Evolutionary conservation across 148 eudicot species (phyloP).

Genomic region (Rheum nobile): DNA sequence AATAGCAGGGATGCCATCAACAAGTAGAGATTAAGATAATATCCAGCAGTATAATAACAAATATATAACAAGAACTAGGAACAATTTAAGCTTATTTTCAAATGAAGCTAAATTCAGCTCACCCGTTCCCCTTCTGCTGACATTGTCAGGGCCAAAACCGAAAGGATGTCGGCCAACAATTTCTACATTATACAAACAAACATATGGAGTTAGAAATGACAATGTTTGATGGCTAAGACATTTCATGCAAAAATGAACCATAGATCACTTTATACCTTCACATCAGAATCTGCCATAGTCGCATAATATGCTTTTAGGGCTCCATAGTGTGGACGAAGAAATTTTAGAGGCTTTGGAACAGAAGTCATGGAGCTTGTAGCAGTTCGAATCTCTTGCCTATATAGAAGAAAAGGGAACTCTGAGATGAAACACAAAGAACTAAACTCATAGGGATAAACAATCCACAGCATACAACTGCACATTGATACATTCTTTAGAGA

Average conservation of each 20-base stretch:
- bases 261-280: conserved; percentile 36
- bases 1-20: not conserved
- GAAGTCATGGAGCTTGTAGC: conserved; percentile 98
- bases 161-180: conserved; percentile 84
- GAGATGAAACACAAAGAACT: not conserved
- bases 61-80: not conserved
- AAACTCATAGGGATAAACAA: not conserved
- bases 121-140: conserved; percentile 95
- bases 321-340: conserved; percentile 90
- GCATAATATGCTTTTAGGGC: conserved; percentile 68
- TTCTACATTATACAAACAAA: conserved; percentile 30
- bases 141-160: conserved; percentile 96
- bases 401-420: not conserved
- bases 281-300: conserved; percentile 51
- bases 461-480: not conserved
- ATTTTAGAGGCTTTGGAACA: conserved; percentile 91
- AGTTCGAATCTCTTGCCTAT: conserved; percentile 83
- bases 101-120: conserved; percentile 14
- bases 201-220: not conserved
- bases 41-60: not conserved
- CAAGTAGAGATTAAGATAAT: not conserved
- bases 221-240: not conserved
- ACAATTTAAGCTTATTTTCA: not conserved
- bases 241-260: not conserved
- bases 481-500: not conserved